Evolutionary conservation across 306 rosid species (phyloP).

Genomic region (Mimosa bimucronata): DNA sequence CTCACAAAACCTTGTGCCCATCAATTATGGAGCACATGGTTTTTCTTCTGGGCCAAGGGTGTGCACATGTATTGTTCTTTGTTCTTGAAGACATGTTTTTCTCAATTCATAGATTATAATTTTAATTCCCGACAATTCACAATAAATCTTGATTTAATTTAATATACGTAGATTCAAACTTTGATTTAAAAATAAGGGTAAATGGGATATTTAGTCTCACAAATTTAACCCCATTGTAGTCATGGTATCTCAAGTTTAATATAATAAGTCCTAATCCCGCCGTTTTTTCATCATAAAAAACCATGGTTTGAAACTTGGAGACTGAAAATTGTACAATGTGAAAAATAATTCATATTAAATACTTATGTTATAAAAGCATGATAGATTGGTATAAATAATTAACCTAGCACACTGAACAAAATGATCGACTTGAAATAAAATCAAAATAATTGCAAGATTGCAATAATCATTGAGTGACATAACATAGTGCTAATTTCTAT

Average conservation of each 20-base stretch:
- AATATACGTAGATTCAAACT: neutral
- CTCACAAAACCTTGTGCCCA: neutral
- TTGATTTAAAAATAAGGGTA: no score
- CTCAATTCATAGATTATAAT: neutral
- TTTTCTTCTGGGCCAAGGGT: no score
- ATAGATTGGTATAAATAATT: neutral
- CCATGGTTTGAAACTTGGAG: no score
- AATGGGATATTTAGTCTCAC: no score
- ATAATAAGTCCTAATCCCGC: no score
- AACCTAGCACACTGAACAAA: neutral
- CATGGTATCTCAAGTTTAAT: no score
- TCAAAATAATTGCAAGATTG: neutral
- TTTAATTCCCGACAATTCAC: neutral
- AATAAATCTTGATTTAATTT: neutral
- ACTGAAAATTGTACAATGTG: no score
- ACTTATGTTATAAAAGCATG: neutral
- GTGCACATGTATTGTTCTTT: no score
- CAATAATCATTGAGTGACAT: neutral
- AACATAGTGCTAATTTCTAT: neutral
- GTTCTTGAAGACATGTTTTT: neutral
- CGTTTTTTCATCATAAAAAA: no score
- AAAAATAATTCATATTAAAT: neutral
- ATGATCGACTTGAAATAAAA: neutral
- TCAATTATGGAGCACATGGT: neutral
- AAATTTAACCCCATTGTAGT: no score